Base-by-base conservation (phyloP, 2,329 filamentous ascomycete species). In the Sarocladium oryzae region DNA sequence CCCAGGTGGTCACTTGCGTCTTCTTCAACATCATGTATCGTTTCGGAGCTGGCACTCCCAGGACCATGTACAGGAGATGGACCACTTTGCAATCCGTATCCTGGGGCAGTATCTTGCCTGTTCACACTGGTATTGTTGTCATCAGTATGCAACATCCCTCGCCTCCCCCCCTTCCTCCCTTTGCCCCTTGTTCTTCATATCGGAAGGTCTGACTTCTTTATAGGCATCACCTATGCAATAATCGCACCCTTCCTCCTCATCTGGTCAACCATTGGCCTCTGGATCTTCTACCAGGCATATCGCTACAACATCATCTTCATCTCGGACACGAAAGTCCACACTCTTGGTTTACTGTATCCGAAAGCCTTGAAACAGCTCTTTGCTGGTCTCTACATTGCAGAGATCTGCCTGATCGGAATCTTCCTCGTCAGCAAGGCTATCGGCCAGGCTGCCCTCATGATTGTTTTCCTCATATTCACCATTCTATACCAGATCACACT, bases 221-320 rank as follows among this genome's bases (percentile, higher is more conserved):
- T 33, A 75, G 74, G 74, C 38, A 84, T 95, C 57, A 85, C 84
- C 16, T 96, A 95, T 63, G 84, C 89, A 2, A 84, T 86, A 58
- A 91, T 95, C 58, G 87, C 89, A 1, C 90, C 90, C 1, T 70
- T 95, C 4, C 83, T 95, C 49, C 75, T 95, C 18, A 82, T 84
- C 32, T 95, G 95, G 66, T 87, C 88, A 0, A 82, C 84, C 1
- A 72, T 91, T 36, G 89, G 87, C 33, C 78, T 95, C 56, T 79
- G 75, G 38, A 72, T 95, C 46, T 88, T 93, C 71, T 93, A 93
- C 66, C 75, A 88, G 50, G 86, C 88, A 49, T 95, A 89, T 71
- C 81, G 87, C 35, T 95, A 96, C 76, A 91, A 92, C 68, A 68
- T 96, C 50, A 74, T 96, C 23, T 96, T 88, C 64, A 87, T 92